These are phyloP conservation scores for Euphrasia arctica DNA, from an alignment of 305 asterid species.

Conservation along the genomic window DNA sequence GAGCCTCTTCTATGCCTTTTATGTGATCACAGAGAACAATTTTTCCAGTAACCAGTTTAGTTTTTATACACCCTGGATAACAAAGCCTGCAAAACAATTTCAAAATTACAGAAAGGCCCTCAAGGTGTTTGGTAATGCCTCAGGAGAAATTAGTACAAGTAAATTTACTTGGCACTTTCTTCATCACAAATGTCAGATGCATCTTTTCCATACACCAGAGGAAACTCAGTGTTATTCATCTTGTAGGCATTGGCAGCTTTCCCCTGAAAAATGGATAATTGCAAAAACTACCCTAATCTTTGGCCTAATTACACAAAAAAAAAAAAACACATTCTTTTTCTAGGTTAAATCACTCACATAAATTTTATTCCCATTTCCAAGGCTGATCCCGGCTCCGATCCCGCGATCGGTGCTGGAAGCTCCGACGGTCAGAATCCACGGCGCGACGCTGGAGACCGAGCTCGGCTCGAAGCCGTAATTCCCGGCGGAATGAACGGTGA, in stretches of 20 bases:
- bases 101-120: no score
- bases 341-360: constrained; percentile 11
- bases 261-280: constrained; percentile 26
- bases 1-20: constrained; percentile 13
- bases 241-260: constrained; percentile 35
- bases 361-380: constrained; percentile 37
- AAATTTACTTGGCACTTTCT: constrained; percentile 19
- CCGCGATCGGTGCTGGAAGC: constrained; percentile 50
- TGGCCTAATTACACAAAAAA: background rate
- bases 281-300: background rate
- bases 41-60: constrained; percentile 33
- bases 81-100: constrained; percentile 27
- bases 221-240: constrained; percentile 30
- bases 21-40: constrained; percentile 27
- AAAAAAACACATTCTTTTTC: background rate
- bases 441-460: constrained; percentile 33
- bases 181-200: constrained; percentile 20
- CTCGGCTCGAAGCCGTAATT: constrained; percentile 36
- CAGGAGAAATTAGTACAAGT: background rate
- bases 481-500: constrained; percentile 43
- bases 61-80: constrained; percentile 24
- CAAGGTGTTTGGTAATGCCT: background rate
- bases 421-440: constrained; percentile 49
- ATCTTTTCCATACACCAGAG: constrained; percentile 32
- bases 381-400: constrained; percentile 26